Evolutionary conservation across 2,329 filamentous ascomycete genomes (phyloP).

Genomic region (Camptophora hylomeconis): DNA sequence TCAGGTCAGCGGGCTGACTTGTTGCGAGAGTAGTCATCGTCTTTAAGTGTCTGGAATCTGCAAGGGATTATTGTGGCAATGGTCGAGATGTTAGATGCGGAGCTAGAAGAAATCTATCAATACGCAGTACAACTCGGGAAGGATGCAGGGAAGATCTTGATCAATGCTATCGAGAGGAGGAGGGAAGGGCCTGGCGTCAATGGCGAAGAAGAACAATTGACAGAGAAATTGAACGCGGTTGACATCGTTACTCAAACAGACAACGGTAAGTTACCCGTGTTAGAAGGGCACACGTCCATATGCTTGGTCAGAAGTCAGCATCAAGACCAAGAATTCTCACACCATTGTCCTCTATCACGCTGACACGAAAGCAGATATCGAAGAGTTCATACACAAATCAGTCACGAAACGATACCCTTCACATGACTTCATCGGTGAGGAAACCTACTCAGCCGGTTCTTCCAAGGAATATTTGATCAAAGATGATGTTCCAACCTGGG

Average conservation of each 20-base stretch:
- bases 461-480: conserved; percentile 57
- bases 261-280: conserved; percentile 48
- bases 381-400: conserved; percentile 52
- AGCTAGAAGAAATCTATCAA: conserved; percentile 52
- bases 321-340: conserved; percentile 2
- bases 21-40: no score
- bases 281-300: conserved; percentile 1
- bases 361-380: conserved; percentile 44
- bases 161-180: conserved; percentile 48
- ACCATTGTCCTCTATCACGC: conserved; percentile 1
- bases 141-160: conserved; percentile 54
- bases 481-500: conserved; percentile 52
- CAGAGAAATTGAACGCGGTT: conserved; percentile 62
- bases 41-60: no score
- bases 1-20: no score
- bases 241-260: conserved; percentile 69
- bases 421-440: conserved; percentile 67
- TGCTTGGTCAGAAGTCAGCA: no score
- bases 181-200: conserved; percentile 25
- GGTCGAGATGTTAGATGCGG: conserved; percentile 18
- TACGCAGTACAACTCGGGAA: conserved; percentile 61
- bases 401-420: conserved; percentile 49
- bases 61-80: no score
- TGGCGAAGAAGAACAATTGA: conserved; percentile 19
- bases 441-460: conserved; percentile 56